These are phyloP conservation scores for Aspergillus taichungensis DNA, from an alignment of 495 filamentous ascomycete genomes.

Conservation along the genomic window DNA sequence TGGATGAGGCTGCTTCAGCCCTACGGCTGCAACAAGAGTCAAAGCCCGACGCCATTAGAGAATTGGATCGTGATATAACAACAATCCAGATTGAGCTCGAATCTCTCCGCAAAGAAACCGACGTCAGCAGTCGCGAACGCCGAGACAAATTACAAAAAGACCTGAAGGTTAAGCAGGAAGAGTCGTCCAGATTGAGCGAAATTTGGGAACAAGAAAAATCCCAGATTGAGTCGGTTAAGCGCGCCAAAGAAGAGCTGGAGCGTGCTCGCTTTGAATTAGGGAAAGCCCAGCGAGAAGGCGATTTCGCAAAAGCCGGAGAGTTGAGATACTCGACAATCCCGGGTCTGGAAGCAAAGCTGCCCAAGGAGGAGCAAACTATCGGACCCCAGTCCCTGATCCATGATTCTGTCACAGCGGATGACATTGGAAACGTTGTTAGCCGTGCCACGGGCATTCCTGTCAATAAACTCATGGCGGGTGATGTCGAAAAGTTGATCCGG, in stretches of 20 bases:
- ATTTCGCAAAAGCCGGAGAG: constrained; percentile 83
- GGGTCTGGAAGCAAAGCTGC: constrained; percentile 64
- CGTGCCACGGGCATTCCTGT: constrained; percentile 88
- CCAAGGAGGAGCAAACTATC: constrained; percentile 52
- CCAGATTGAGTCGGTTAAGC: constrained; percentile 79
- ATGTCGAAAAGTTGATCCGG: constrained; percentile 81
- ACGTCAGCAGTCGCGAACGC: constrained; percentile 79
- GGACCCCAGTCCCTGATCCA: constrained; percentile 58
- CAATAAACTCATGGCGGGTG: constrained; percentile 81
- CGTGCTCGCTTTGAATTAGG: constrained; percentile 77
- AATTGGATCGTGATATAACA: constrained; percentile 87
- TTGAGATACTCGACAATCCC: constrained; percentile 83
- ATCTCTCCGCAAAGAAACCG: constrained; percentile 88
- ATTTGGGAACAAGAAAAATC: constrained; percentile 85
- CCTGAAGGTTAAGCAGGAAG: constrained; percentile 64
- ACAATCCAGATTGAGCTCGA: constrained; percentile 97
- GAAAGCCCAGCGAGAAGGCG: constrained; percentile 78
- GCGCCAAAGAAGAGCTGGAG: constrained; percentile 75
- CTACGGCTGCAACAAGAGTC: constrained; percentile 91
- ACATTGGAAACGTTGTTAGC: constrained; percentile 88
- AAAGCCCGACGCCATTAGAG: constrained; percentile 86
- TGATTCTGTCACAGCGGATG: constrained; percentile 86
- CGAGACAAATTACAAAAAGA: constrained; percentile 71
- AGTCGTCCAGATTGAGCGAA: constrained; percentile 55
- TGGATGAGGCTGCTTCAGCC: constrained; percentile 91